Percentiles rank a stretch among this genome's conserved stretches.
Conservation (phyloP, 2,329 filamentous ascomycete genomes). For the Nemania serpens region DNA sequence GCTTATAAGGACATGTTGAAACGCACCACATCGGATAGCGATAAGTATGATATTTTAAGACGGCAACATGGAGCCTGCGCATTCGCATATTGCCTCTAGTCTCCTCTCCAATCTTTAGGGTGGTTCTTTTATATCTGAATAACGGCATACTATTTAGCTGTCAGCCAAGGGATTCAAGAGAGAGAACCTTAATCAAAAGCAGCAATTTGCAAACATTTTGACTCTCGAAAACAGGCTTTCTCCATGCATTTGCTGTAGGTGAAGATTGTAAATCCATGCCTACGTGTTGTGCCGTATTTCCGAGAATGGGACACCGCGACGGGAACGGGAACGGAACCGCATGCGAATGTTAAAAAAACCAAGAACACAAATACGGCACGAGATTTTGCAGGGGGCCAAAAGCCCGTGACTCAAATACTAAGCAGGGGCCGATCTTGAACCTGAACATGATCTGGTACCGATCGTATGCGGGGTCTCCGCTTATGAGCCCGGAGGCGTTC, state of each 20-base stretch:
- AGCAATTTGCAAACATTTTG: too few relatives aligned
- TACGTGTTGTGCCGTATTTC: neutral
- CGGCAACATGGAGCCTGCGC: too few relatives aligned
- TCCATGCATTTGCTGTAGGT: too few relatives aligned
- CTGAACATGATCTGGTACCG: constrained; percentile 4
- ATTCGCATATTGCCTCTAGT: too few relatives aligned
- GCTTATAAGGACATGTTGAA: too few relatives aligned
- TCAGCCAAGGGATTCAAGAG: neutral
- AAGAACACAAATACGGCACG: neutral
- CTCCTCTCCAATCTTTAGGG: too few relatives aligned
- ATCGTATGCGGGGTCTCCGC: constrained; percentile 19
- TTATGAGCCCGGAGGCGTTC: constrained; percentile 23
- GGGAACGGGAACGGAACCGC: neutral
- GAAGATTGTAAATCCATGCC: too few relatives aligned
- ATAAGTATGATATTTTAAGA: too few relatives aligned
- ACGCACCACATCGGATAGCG: too few relatives aligned
- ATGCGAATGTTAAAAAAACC: neutral
- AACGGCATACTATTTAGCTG: neutral
- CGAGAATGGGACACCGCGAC: neutral
- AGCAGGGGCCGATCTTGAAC: constrained; percentile 21
- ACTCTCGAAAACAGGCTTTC: too few relatives aligned
- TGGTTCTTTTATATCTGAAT: too few relatives aligned
- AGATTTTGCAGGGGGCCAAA: neutral
- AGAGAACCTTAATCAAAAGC: neutral
- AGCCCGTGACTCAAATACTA: constrained; percentile 20